A percentile compares a stretch with the other conserved stretches of the same genome.
Evolutionary conservation across 2,329 filamentous ascomycete species (phyloP).

Genomic region (Ilyonectria mors-panacis): DNA sequence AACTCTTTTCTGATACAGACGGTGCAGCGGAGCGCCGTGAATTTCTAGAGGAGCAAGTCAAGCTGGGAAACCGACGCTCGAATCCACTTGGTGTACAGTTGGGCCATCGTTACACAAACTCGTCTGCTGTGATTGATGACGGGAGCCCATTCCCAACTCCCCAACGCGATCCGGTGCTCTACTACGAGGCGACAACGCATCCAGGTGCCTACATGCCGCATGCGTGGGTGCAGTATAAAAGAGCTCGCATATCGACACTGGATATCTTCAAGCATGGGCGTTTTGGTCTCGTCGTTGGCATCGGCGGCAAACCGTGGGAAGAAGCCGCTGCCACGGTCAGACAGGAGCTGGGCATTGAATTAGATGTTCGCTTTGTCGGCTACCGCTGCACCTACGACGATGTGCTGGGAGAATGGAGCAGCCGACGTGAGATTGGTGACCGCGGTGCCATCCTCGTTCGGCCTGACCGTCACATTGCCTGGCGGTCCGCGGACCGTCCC

Average conservation of each 20-base stretch:
- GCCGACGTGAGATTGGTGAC: conserved; percentile 67
- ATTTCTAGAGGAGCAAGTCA: conserved; percentile 13
- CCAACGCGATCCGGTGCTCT: conserved; percentile 57
- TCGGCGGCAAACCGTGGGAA: conserved; percentile 70
- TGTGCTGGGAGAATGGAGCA: conserved; percentile 72
- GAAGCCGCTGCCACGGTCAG: conserved; percentile 60
- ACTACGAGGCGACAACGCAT: conserved; percentile 66
- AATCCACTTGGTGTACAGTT: conserved; percentile 32
- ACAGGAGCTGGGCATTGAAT: conserved; percentile 58
- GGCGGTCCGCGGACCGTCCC: conserved; percentile 55
- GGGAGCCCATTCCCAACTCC: conserved; percentile 28
- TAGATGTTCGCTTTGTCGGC: conserved; percentile 68
- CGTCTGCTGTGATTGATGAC: conserved; percentile 55
- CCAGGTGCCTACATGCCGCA: conserved; percentile 74
- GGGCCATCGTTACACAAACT: conserved; percentile 30
- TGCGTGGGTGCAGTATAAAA: conserved; percentile 70
- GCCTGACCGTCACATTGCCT: conserved; percentile 72
- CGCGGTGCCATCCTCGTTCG: conserved; percentile 72
- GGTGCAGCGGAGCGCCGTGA: conserved; percentile 30
- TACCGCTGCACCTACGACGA: conserved; percentile 73
- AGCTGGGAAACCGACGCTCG: conserved; percentile 26
- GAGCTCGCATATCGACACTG: conserved; percentile 66
- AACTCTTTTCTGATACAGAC: conserved; percentile 32
- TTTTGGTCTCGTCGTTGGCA: conserved; percentile 67
- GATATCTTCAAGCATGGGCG: conserved; percentile 71